A percentile compares a stretch with the other conserved stretches of the same genome.
These are phyloP conservation scores for Trametes gibbosa DNA, from an alignment of 768 basidiomycete genomes.

Conservation along the genomic window DNA sequence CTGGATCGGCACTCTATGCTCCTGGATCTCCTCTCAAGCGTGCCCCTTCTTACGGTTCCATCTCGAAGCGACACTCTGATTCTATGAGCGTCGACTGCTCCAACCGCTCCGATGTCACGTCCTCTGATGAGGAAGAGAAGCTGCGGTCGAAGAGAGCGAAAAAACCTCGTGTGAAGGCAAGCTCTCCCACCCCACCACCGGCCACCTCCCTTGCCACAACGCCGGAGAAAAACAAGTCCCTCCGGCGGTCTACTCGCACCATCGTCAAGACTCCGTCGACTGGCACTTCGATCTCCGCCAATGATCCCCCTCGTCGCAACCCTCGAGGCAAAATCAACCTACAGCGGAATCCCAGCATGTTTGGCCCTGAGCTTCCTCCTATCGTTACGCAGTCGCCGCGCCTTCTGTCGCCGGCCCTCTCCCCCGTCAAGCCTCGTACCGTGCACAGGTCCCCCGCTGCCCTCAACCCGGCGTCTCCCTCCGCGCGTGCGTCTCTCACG, in stretches of 20 bases:
- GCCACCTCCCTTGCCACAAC: constrained; percentile 21
- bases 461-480: constrained; percentile 6
- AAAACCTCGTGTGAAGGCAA: constrained; percentile 49
- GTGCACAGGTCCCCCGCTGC: not conserved
- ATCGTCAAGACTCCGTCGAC: constrained; percentile 2
- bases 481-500: not conserved
- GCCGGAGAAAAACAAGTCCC: constrained; percentile 11
- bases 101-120: constrained; percentile 32
- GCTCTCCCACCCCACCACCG: constrained; percentile 31
- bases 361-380: constrained; percentile 61
- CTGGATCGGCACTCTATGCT: constrained; percentile 28
- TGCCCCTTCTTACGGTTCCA: constrained; percentile 53
- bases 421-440: constrained; percentile 29
- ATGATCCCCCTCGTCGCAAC: constrained; percentile 20
- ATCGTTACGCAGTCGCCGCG: constrained; percentile 15
- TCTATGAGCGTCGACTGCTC: constrained; percentile 30
- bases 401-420: constrained; percentile 12
- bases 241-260: constrained; percentile 25
- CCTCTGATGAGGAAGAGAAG: constrained; percentile 79
- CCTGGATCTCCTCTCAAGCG: constrained; percentile 42
- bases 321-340: constrained; percentile 40
- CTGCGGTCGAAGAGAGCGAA: constrained; percentile 56
- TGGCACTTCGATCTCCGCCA: constrained; percentile 21
- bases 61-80: constrained; percentile 27
- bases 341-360: constrained; percentile 61